Evolutionary conservation across 495 filamentous ascomycete genomes (phyloP).

Genomic region (Podospora didyma): DNA sequence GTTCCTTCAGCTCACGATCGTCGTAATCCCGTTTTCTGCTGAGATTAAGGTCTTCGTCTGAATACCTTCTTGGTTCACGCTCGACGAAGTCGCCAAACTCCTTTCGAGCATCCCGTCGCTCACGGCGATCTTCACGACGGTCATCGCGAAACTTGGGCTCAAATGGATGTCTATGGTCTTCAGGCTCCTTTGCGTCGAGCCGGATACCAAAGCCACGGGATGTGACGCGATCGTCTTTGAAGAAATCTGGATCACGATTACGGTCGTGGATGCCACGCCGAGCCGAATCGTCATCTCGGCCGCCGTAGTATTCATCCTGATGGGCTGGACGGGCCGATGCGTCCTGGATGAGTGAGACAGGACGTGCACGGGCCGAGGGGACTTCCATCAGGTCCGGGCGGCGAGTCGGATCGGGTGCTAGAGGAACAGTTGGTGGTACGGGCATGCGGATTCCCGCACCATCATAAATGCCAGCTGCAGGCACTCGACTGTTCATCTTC

Average conservation of each 20-base stretch:
- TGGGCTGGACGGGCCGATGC: slow-evolving; percentile 28
- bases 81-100: slow-evolving; percentile 20
- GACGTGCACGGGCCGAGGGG: slow-evolving; percentile 30
- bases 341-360: slow-evolving; percentile 48
- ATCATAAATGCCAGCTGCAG: slow-evolving; percentile 40
- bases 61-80: slow-evolving; percentile 30
- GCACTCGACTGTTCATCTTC: slow-evolving; percentile 38
- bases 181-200: slow-evolving; percentile 28
- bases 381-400: slow-evolving; percentile 24
- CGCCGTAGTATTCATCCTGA: slow-evolving; percentile 39
- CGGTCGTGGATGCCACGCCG: slow-evolving; percentile 29
- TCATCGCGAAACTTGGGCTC: slow-evolving; percentile 17
- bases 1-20: slow-evolving; percentile 17
- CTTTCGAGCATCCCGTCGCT: slow-evolving; percentile 23
- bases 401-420: slow-evolving; percentile 31
- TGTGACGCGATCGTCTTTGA: slow-evolving; percentile 35
- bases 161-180: slow-evolving; percentile 23
- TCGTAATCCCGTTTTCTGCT: slow-evolving; percentile 17
- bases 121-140: slow-evolving; percentile 34
- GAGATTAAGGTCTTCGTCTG: slow-evolving; percentile 33
- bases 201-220: slow-evolving; percentile 45
- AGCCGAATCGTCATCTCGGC: slow-evolving; percentile 34
- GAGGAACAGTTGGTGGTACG: slow-evolving; percentile 32
- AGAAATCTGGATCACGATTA: slow-evolving; percentile 18
- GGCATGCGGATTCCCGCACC: slow-evolving; percentile 42